phyloP scores from a whole-genome alignment of 495 filamentous ascomycete genomes.

The Parmelia sp. region DNA sequence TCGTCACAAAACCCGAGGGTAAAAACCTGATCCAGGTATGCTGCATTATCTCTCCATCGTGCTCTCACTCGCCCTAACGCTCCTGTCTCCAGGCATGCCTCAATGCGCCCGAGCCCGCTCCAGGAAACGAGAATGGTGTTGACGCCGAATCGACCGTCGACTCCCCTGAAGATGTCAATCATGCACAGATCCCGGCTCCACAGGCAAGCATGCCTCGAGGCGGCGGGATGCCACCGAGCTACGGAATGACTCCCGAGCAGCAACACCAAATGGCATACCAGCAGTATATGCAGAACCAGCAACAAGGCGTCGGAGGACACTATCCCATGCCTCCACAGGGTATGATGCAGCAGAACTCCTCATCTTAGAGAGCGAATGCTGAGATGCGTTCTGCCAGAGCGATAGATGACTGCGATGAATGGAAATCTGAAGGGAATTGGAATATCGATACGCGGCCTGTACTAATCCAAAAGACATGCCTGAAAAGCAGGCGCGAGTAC shows the following conservation, averaged over 20 bases:
- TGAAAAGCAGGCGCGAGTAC: constrained; percentile 16
- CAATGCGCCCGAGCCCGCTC: constrained; percentile 93
- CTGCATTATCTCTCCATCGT: background rate
- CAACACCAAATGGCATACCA: constrained; percentile 56
- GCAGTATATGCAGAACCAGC: constrained; percentile 47
- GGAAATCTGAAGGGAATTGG: constrained; percentile 14
- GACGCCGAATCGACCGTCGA: constrained; percentile 57
- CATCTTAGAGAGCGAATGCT: constrained; percentile 30
- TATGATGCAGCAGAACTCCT: constrained; percentile 49
- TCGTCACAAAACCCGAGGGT: constrained; percentile 98
- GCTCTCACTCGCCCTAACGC: constrained; percentile 25
- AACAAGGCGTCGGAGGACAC: constrained; percentile 49
- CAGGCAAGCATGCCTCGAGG: constrained; percentile 48
- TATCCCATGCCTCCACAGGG: constrained; percentile 52
- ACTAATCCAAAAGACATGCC: constrained; percentile 17
- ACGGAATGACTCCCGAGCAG: constrained; percentile 52
- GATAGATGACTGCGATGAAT: constrained; percentile 21
- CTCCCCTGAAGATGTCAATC: constrained; percentile 50
- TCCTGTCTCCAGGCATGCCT: constrained; percentile 66
- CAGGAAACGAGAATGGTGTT: constrained; percentile 80
- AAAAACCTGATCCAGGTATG: constrained; percentile 99
- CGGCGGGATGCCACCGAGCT: constrained; percentile 39
- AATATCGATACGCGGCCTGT: constrained; percentile 19
- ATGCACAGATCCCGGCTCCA: constrained; percentile 47
- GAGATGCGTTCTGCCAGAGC: constrained; percentile 21